A percentile compares a stretch with the other conserved stretches of the same genome.
Evolutionary conservation across 2,329 filamentous ascomycete genomes (phyloP).

Genomic region (Rugonectria rugulosa): DNA sequence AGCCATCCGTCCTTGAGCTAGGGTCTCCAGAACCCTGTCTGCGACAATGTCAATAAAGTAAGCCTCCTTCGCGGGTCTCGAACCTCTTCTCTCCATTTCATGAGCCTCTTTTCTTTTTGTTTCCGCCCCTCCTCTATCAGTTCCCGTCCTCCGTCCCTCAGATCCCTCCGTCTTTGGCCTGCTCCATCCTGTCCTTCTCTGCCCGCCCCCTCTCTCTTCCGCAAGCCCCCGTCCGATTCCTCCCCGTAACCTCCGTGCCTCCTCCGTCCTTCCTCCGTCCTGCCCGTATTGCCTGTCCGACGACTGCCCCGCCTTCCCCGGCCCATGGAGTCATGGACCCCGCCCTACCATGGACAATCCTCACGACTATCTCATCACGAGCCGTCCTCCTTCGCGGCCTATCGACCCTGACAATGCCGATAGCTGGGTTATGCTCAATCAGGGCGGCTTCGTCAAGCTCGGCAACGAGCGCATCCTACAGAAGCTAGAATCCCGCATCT

Average conservation of each 20-base stretch:
- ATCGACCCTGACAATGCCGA: constrained; percentile 62
- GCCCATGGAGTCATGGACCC: constrained; percentile 46
- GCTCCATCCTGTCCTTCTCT: constrained; percentile 5
- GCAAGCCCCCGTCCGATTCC: constrained; percentile 13
- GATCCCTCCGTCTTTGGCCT: constrained; percentile 7
- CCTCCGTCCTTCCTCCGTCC: constrained; percentile 14
- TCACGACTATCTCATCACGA: constrained; percentile 51
- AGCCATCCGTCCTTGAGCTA: constrained; percentile 43
- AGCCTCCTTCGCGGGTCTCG: constrained; percentile 46
- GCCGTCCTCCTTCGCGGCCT: constrained; percentile 42
- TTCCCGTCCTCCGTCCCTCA: constrained; percentile 18
- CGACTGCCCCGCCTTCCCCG: constrained; percentile 37
- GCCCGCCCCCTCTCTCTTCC: constrained; percentile 5
- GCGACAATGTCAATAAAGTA: constrained; percentile 64
- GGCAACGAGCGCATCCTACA: constrained; percentile 84
- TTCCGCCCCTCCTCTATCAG: constrained; percentile 24
- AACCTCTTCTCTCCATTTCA: constrained; percentile 35
- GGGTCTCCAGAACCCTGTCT: constrained; percentile 46
- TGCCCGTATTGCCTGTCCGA: constrained; percentile 30
- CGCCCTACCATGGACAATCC: constrained; percentile 50
- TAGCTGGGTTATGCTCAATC: constrained; percentile 91
- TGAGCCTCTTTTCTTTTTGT: constrained; percentile 33
- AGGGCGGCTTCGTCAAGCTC: constrained; percentile 81
- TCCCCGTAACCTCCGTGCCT: constrained; percentile 11
- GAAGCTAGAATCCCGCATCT: constrained; percentile 80